phyloP scores from a whole-genome alignment of 768 basidiomycete species.

The Trichaptum fuscoviolaceum region DNA sequence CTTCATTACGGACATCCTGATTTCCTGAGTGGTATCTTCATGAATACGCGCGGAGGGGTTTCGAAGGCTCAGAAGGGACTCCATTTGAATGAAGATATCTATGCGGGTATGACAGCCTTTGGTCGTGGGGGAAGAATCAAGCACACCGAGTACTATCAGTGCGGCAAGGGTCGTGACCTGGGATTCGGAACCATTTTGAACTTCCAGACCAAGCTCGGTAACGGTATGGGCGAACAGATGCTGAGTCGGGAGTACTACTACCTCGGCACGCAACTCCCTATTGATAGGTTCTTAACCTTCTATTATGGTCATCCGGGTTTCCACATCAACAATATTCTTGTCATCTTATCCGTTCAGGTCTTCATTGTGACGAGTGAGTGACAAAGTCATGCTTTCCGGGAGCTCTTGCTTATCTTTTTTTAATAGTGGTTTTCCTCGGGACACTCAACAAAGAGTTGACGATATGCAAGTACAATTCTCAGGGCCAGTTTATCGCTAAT shows the following conservation, averaged over 20 bases:
- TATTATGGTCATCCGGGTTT: slow-evolving; percentile 99
- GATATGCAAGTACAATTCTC: slow-evolving; percentile 74
- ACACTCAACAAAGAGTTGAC: slow-evolving; percentile 78
- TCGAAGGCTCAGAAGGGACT: slow-evolving; percentile 99
- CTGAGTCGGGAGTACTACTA: slow-evolving; percentile 99
- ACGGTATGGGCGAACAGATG: slow-evolving; percentile 99
- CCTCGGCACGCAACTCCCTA: slow-evolving; percentile 93
- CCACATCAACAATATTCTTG: slow-evolving; percentile 99
- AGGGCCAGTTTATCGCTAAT: slow-evolving; percentile 68
- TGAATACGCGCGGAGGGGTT: slow-evolving; percentile 97
- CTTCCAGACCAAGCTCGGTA: slow-evolving; percentile 99
- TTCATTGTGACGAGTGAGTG: slow-evolving; percentile 87
- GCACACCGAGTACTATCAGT: slow-evolving; percentile 99
- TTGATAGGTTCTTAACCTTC: slow-evolving; percentile 98
- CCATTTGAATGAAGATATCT: slow-evolving; percentile 99
- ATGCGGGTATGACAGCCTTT: slow-evolving; percentile 97
- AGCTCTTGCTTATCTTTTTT: slow-evolving; percentile 14
- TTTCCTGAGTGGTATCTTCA: slow-evolving; percentile 96
- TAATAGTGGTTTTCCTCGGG: slow-evolving; percentile 87
- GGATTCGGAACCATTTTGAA: slow-evolving; percentile 99
- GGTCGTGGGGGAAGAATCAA: slow-evolving; percentile 97
- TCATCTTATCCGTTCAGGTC: slow-evolving; percentile 93
- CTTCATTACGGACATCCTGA: slow-evolving; percentile 99
- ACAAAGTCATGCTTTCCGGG: background rate
- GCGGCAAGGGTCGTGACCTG: slow-evolving; percentile 97